Evolutionary conservation across 1,139 yeast genomes (phyloP), one percentile per base, ranked within the genome.

Genomic region (Hansenula sp.): DNA sequence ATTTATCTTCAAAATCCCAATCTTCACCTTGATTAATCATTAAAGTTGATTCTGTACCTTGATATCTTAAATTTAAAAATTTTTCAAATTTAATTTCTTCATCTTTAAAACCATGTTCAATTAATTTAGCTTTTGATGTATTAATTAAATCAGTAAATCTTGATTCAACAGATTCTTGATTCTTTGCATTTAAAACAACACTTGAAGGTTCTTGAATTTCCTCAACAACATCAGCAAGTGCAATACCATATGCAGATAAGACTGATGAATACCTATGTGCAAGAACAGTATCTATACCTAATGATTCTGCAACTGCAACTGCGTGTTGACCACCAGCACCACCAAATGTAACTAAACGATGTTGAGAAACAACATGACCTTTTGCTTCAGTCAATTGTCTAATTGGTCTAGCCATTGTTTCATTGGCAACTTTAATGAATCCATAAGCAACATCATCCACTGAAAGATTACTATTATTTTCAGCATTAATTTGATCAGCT

Each of bases 1-100:
- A 80, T 38, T 60, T 62, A n/a, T 56, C 50, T 4, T 53, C 49
- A 30, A 62, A 60, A 33, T 68, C 60, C 51, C 64, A 59, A 7
- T 47, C 53, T 25, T 46, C 46, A 19, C 48, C 54, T 45, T 59
- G 73, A 39, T 65, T 55, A 29, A 86, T 77, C 81, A 89, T 82
- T 47, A 90, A 67, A 35, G 83, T 82, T 3, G 96, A 83, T 56
- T 89, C 97, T 16, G 96, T 83, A 7, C 97, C 97, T 46, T 79
- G 77, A 59, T 86, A 90, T 53, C 94, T 73, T 71, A 90, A 68
- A 57, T 89, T 89, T 48, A 88, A 66, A 51, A 75, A 85, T 26
- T 75, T 73, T 53, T 88, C 95, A 40, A 73, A 66, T 21, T 44
- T 53, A 22, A 77, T 60, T 20, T 62, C 58, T 4, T 54, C 46